These are phyloP conservation scores for Aurinia saxatilis DNA, from an alignment of 345 rosid genomes.

Conservation along the genomic window DNA sequence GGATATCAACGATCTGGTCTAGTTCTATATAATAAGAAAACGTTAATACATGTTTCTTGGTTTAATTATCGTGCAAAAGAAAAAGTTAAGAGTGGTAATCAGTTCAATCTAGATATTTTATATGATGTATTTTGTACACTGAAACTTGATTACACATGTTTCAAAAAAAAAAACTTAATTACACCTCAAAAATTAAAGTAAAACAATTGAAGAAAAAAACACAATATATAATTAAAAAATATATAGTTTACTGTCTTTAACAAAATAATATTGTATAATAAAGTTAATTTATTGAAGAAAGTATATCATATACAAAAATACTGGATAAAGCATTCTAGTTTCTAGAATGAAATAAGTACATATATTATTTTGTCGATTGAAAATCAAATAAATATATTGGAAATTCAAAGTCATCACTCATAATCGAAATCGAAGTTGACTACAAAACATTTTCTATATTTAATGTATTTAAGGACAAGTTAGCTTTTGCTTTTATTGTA, in stretches of 20 bases:
- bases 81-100: too few relatives aligned
- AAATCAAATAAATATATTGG: neutral
- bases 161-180: too few relatives aligned
- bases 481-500: conserved; percentile 27
- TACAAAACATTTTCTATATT: conserved; percentile 13
- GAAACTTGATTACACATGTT: too few relatives aligned
- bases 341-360: conserved; percentile 9
- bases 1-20: too few relatives aligned
- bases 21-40: too few relatives aligned
- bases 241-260: neutral
- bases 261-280: neutral
- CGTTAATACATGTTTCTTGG: too few relatives aligned
- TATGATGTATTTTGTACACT: too few relatives aligned
- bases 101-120: too few relatives aligned
- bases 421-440: conserved; percentile 27
- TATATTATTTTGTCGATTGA: neutral
- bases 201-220: too few relatives aligned
- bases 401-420: conserved; percentile 25
- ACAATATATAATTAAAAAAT: too few relatives aligned
- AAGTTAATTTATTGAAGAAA: neutral
- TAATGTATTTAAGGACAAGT: conserved; percentile 16
- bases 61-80: too few relatives aligned
- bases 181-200: too few relatives aligned
- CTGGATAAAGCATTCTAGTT: conserved; percentile 1
- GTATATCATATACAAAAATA: neutral